phyloP scores from a whole-genome alignment of 2,329 filamentous ascomycete species.

The Drechslerella coelobrocha region DNA sequence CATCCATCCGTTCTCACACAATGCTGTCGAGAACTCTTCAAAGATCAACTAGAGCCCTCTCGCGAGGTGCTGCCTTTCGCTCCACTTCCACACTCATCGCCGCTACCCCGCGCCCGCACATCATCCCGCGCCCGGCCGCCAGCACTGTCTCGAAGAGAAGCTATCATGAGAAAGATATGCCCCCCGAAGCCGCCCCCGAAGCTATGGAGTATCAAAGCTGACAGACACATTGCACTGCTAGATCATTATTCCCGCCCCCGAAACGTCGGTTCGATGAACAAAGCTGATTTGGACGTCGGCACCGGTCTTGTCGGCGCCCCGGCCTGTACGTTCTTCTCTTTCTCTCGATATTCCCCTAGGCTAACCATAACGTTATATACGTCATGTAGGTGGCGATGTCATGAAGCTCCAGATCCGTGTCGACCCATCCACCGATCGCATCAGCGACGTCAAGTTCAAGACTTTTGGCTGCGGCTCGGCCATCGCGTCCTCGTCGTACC shows the following conservation, averaged over 20 bases:
- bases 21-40: constrained; percentile 46
- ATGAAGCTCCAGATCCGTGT: constrained; percentile 95
- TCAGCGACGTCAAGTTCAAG: constrained; percentile 96
- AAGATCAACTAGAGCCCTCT: constrained; percentile 37
- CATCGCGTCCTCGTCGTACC: constrained; percentile 91
- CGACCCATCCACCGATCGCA: constrained; percentile 79
- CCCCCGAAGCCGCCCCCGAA: background rate
- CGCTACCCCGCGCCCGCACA: constrained; percentile 34
- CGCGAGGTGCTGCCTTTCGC: constrained; percentile 29
- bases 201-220: constrained; percentile 35
- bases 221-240: constrained; percentile 62
- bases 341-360: constrained; percentile 2
- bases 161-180: constrained; percentile 57
- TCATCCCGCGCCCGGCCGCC: constrained; percentile 27
- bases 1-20: background rate
- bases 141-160: constrained; percentile 39
- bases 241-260: constrained; percentile 83
- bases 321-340: constrained; percentile 59
- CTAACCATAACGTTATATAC: background rate
- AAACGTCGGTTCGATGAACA: constrained; percentile 79
- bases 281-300: constrained; percentile 81
- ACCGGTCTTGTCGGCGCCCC: constrained; percentile 91
- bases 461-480: constrained; percentile 94
- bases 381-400: constrained; percentile 70
- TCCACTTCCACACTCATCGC: constrained; percentile 39